Base-by-base conservation (phyloP, 805 yeast genomes). In the Schwanniomyces vanrijiae region DNA sequence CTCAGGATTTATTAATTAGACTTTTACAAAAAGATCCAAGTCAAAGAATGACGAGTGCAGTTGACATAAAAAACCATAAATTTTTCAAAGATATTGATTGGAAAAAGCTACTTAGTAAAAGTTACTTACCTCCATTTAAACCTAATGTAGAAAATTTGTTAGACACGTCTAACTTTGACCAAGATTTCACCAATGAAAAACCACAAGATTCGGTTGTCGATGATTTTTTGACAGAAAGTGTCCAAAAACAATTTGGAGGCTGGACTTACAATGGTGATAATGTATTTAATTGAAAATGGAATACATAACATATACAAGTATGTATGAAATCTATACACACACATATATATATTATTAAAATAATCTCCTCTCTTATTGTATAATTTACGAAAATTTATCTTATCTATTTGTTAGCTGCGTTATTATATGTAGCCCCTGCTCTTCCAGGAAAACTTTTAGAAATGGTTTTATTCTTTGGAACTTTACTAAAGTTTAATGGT, bases 231-330 rank as follows among this genome's bases (percentile, higher is more conserved):
- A 88, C 95, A 60, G 98, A 90, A 57, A 82, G 91, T 58, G 97
- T 94, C n/a, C 99, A 94, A 68, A 83, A 87, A 63, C 98, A 94
- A 69, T 94, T 94, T 75, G 98, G 97, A 40, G 98, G 99, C 5
- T 94, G 99, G 99, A 92, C 98, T 2, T 92, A 91, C 66, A 88
- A 85, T 41, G 95, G 94, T 2, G 84, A 77, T 42, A 68, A 59
- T 14, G 62, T 65, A 18, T 56, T 65, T 39, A 52, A 48, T 25
- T 41, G 33, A 9, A 41, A n/a, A 25, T 24, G 13, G 7, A 10
- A 4, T 16, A 37, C n/a, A 20, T 14, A n/a, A 11, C 18, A 37
- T 21, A 37, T 37, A 37, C 8, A 37, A 20, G 7, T 14, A 37
- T 20, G 16, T 34, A 18, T 14, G n/a, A n/a, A n/a, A n/a, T n/a